Evolutionary conservation across 2,329 filamentous ascomycete species (phyloP).

Genomic region (Aspergillus quadricinctus): DNA sequence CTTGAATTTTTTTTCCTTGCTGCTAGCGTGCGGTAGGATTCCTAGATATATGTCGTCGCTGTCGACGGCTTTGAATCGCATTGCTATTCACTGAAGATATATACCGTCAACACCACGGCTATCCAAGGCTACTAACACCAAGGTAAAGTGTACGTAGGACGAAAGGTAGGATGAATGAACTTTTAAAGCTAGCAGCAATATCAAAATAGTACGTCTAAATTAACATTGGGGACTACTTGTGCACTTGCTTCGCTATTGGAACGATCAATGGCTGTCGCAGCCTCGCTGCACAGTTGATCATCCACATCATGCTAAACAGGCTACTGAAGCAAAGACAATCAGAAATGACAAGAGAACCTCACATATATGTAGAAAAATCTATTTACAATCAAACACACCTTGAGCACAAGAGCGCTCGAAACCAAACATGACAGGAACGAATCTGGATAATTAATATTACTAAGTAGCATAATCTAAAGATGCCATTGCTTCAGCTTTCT

Average conservation of each 20-base stretch:
- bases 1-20: too few relatives aligned
- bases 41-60: background rate
- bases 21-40: background rate
- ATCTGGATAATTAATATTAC: constrained; percentile 25
- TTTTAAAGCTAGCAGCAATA: background rate
- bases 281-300: background rate
- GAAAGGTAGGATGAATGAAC: too few relatives aligned
- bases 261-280: background rate
- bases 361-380: background rate
- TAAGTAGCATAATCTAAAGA: constrained; percentile 17
- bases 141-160: too few relatives aligned
- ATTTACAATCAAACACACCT: background rate
- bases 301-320: background rate
- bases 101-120: too few relatives aligned
- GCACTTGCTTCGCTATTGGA: background rate
- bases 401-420: background rate
- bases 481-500: constrained; percentile 6
- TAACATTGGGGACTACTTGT: background rate
- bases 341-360: background rate
- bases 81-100: background rate
- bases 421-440: background rate
- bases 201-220: background rate
- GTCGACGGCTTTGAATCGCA: background rate
- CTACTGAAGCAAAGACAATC: background rate
- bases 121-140: too few relatives aligned